Percentiles rank a stretch among this genome's conserved stretches.
phyloP scores from a whole-genome alignment of 352 stramenopile genomes.

The Phytophthora sansomeana region DNA sequence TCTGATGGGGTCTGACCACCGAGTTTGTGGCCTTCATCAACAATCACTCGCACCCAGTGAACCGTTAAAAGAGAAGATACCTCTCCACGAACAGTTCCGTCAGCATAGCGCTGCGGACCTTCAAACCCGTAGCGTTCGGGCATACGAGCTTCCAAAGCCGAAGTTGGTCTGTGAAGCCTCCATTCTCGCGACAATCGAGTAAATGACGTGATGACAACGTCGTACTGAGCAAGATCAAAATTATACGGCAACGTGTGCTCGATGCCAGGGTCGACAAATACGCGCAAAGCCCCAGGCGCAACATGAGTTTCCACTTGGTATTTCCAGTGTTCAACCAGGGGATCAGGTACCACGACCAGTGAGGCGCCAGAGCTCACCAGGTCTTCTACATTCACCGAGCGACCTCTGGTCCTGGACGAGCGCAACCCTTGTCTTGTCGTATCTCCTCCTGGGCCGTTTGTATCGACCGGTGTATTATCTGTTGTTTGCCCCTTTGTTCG shows the following conservation, averaged over 20 bases:
- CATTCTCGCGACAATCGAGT: conserved; percentile 67
- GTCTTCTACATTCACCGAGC: conserved; percentile 52
- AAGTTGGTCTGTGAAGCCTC: conserved; percentile 67
- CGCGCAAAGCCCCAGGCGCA: conserved; percentile 36
- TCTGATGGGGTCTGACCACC: conserved; percentile 68
- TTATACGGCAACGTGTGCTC: conserved; percentile 52
- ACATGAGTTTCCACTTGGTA: conserved; percentile 78
- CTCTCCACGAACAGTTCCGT: conserved; percentile 61
- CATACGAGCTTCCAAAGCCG: conserved; percentile 64
- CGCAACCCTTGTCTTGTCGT: conserved; percentile 40
- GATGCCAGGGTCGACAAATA: conserved; percentile 55
- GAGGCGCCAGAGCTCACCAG: conserved; percentile 59
- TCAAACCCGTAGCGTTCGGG: conserved; percentile 81
- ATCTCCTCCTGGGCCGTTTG: conserved; percentile 9
- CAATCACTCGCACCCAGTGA: conserved; percentile 92
- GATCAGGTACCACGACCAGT: conserved; percentile 77
- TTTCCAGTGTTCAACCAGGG: conserved; percentile 81
- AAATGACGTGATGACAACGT: conserved; percentile 84
- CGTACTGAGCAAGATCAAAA: conserved; percentile 59
- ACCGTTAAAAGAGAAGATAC: conserved; percentile 72
- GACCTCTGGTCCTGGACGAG: conserved; percentile 53
- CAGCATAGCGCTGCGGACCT: conserved; percentile 56
- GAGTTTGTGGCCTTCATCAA: conserved; percentile 97
- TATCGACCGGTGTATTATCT: conserved; percentile 25
- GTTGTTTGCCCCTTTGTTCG: conserved; percentile 75